phyloP scores from a whole-genome alignment of 2,329 filamentous ascomycete species.

The Pseudopyricularia javanii region DNA sequence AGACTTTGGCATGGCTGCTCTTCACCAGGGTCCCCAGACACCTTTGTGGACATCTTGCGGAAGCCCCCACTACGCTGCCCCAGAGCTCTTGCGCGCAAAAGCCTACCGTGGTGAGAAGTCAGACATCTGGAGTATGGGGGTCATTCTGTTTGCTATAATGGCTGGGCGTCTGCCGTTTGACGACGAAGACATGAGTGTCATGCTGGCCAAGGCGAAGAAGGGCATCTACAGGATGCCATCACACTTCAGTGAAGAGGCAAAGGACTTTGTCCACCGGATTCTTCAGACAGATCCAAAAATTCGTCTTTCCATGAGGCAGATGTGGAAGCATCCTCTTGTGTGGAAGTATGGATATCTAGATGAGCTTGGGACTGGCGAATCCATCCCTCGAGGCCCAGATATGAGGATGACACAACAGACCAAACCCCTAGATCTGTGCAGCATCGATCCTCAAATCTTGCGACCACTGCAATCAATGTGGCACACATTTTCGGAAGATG shows the following conservation, averaged over 20 bases:
- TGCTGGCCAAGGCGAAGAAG: slow-evolving; percentile 49
- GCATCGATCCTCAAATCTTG: slow-evolving; percentile 71
- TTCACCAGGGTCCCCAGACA: slow-evolving; percentile 68
- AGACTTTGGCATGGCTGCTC: slow-evolving; percentile 94
- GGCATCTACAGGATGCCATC: slow-evolving; percentile 50
- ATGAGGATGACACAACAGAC: slow-evolving; percentile 24
- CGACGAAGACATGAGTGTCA: slow-evolving; percentile 45
- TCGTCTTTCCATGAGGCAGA: slow-evolving; percentile 67
- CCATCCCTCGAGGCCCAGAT: background rate
- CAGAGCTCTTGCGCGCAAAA: slow-evolving; percentile 69
- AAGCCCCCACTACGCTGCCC: slow-evolving; percentile 92
- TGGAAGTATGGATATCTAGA: slow-evolving; percentile 72
- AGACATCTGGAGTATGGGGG: slow-evolving; percentile 90
- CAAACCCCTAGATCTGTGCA: slow-evolving; percentile 46
- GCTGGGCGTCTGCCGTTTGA: slow-evolving; percentile 78
- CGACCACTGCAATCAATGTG: slow-evolving; percentile 81
- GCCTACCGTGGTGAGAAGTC: slow-evolving; percentile 75
- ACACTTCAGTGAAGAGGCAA: slow-evolving; percentile 54
- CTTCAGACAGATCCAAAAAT: slow-evolving; percentile 65
- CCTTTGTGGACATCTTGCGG: slow-evolving; percentile 83
- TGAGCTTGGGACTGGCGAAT: slow-evolving; percentile 39
- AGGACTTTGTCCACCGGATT: slow-evolving; percentile 69
- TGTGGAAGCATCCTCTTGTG: slow-evolving; percentile 81
- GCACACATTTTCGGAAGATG: slow-evolving; percentile 70
- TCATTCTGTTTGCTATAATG: slow-evolving; percentile 80